Evolutionary conservation across 148 eudicot genomes (phyloP).

Genomic region (Diospyros lotus): DNA sequence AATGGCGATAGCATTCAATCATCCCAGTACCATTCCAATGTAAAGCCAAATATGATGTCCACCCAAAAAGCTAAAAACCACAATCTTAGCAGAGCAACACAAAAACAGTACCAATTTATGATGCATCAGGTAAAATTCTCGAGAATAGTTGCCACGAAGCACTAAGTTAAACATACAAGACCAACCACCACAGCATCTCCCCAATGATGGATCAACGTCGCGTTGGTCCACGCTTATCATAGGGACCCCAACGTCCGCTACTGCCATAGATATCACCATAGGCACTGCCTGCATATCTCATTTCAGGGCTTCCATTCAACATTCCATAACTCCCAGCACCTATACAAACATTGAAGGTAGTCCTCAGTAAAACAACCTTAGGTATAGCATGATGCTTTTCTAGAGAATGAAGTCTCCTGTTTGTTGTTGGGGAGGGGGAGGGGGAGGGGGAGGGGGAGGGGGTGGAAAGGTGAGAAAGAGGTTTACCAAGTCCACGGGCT

Average conservation of each 20-base stretch:
- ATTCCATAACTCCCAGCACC: slow-evolving; percentile 56
- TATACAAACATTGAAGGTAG: slow-evolving; percentile 14
- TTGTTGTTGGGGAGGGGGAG: neutral
- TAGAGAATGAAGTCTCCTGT: neutral
- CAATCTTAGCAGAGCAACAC: neutral
- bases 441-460: slow-evolving; percentile 10
- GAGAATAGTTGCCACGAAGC: neutral
- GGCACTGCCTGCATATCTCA: slow-evolving; percentile 48
- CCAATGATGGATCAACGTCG: slow-evolving; percentile 27
- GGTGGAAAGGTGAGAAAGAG: neutral
- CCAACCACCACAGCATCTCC: slow-evolving; percentile 1
- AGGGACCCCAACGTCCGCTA: slow-evolving; percentile 49
- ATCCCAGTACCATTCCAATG: neutral
- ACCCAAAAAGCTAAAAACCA: neutral
- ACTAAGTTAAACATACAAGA: neutral
- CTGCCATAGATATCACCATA: slow-evolving; percentile 45
- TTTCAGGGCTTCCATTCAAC: slow-evolving; percentile 51
- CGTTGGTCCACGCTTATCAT: slow-evolving; percentile 47
- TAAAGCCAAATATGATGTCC: neutral
- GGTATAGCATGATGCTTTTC: neutral
- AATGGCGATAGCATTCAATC: neutral
- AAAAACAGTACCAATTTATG: neutral
- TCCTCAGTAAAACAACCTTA: neutral
- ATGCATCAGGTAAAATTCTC: neutral
- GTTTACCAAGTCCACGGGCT: slow-evolving; percentile 43